Base-by-base conservation (phyloP, 139 green algal genomes). In the Coccomyxa sp. region DNA sequence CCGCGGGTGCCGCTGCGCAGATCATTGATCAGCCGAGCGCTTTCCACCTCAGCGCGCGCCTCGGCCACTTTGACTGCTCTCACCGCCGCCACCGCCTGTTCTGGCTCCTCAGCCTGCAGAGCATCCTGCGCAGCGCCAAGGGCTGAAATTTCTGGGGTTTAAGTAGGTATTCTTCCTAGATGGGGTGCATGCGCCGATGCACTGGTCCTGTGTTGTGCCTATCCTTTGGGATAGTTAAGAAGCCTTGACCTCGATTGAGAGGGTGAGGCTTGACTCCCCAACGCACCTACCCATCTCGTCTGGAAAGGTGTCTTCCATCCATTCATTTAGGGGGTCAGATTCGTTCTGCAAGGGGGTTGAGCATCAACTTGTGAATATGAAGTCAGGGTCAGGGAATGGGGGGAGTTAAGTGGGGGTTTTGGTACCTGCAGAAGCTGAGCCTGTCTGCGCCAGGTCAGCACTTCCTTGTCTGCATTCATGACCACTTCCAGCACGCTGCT, bases 1-100 rank as follows among this genome's bases (percentile, higher is more conserved):
- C 84, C 84, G 1, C 84, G 80, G 75, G 82, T 76, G 27, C 84
- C 84, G 81, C 84, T 87, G 38, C 81, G 76, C 81, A 58, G 45
- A 60, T 85, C 79, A 0, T 79, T 79, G 12, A 51, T 87, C 77
- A 82, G 71, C 15, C 30, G 17, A 0, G 85, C 82, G 32, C 77
- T 67, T 17, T 77, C 45, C 67, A 79, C 66, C 63, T 87, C 82
- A 11, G 83, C 84, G 60, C 58, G 81, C 13, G 82, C 76, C 21
- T 77, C 59, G 11, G 63, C 59, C n/a, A 85, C 13, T 13, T 67
- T 59, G 81, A 87, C 80, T 76, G 60, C 38, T 32, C 66, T 77
- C 81, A 87, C 38, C 63, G 81, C 75, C n/a, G 13, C 27, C 16
- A 75, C 84, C 21, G 85, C 27, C 38, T 57, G 66, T 0, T 58